phyloP scores from a whole-genome alignment of 2,329 filamentous ascomycete genomes.

The Orbilia ellipsospora region DNA sequence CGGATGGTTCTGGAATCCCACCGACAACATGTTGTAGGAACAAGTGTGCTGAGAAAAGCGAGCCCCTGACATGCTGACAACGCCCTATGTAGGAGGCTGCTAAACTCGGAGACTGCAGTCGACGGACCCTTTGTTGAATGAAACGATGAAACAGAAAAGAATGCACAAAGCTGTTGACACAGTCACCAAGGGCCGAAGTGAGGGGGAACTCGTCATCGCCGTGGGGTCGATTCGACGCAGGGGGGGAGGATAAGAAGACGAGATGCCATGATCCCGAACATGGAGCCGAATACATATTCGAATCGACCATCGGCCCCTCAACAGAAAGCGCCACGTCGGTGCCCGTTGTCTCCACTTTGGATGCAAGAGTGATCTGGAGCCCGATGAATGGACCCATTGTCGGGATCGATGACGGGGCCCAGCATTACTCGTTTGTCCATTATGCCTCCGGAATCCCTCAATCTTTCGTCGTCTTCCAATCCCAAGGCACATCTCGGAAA shows the following conservation, averaged over 20 bases:
- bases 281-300: no score
- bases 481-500: conserved; percentile 34
- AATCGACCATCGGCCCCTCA: no score
- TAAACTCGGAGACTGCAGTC: conserved; percentile 34
- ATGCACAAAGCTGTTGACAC: not conserved
- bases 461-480: conserved; percentile 14
- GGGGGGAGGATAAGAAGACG: no score
- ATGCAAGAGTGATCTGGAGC: conserved; percentile 9
- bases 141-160: not conserved
- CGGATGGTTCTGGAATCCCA: conserved; percentile 16
- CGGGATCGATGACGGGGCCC: not conserved
- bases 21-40: conserved; percentile 6
- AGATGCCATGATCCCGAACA: no score
- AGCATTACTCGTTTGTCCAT: not conserved
- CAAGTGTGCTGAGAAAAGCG: conserved; percentile 23
- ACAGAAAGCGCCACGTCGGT: not conserved
- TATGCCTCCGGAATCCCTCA: conserved; percentile 6
- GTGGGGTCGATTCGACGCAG: not conserved
- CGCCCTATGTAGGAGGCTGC: conserved; percentile 40
- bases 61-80: conserved; percentile 43
- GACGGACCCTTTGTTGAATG: not conserved
- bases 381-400: conserved; percentile 17
- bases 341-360: not conserved
- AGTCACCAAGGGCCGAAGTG: not conserved
- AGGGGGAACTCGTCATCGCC: not conserved